Evolutionary conservation across 192 early-diverging fungal genomes (phyloP).

Genomic region (Jimgerdemannia lactiflua): DNA sequence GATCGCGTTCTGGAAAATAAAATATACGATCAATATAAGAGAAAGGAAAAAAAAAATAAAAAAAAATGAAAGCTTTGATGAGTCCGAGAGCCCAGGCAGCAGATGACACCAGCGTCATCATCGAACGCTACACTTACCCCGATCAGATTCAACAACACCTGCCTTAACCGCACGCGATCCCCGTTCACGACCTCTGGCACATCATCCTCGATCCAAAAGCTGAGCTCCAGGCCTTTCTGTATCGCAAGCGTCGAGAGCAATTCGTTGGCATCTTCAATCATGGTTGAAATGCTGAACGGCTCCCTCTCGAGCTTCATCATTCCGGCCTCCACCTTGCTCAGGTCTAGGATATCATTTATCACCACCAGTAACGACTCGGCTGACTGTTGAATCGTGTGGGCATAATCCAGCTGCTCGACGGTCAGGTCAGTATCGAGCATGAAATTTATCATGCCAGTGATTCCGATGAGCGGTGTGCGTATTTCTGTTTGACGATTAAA

Average conservation of each 20-base stretch:
- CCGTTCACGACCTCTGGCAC: conserved; percentile 68
- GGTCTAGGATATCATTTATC: conserved; percentile 82
- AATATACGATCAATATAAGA: neutral
- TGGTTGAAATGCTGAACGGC: conserved; percentile 57
- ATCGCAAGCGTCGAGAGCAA: conserved; percentile 67
- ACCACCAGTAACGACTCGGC: conserved; percentile 74
- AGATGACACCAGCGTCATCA: neutral
- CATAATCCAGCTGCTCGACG: conserved; percentile 74
- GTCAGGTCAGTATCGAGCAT: conserved; percentile 75
- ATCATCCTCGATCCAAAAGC: conserved; percentile 66
- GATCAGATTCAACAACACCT: conserved; percentile 78
- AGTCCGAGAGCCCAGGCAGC: neutral
- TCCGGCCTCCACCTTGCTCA: conserved; percentile 82
- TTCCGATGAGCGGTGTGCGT: conserved; percentile 80
- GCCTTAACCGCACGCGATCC: conserved; percentile 72
- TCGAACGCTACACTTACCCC: conserved; percentile 42
- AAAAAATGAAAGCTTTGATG: neutral
- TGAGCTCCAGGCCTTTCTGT: conserved; percentile 67
- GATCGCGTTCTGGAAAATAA: conserved; percentile 60
- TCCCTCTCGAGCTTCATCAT: conserved; percentile 78
- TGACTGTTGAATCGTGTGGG: conserved; percentile 73
- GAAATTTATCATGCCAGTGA: conserved; percentile 73
- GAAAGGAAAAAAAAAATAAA: neutral
- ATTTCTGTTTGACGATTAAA: conserved; percentile 46
- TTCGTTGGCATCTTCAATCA: conserved; percentile 71